These are phyloP conservation scores for Balakata baccata DNA, from an alignment of 345 rosid genomes.

Conservation along the genomic window DNA sequence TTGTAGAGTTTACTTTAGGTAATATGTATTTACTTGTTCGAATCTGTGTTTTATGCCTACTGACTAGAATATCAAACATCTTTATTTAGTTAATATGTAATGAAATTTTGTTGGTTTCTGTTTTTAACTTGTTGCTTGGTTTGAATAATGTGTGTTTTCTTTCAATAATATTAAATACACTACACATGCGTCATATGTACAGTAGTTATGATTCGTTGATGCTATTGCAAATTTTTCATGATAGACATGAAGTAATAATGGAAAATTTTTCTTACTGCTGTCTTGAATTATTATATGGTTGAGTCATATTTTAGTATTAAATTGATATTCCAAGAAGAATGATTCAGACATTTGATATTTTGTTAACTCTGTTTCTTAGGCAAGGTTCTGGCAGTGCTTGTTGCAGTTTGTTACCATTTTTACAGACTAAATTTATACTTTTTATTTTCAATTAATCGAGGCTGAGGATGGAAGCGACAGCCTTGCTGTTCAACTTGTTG, in stretches of 20 bases:
- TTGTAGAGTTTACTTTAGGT: not conserved
- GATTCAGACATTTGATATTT: slow-evolving; percentile 15
- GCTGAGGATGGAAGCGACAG: slow-evolving; percentile 89
- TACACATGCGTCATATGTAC: not conserved
- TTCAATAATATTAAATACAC: not conserved
- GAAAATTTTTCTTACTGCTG: not conserved
- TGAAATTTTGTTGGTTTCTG: not conserved
- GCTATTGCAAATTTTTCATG: not conserved
- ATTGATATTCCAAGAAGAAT: not conserved
- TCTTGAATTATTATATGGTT: slow-evolving; percentile 1
- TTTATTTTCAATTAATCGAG: slow-evolving; percentile 30
- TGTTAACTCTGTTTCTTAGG: slow-evolving; percentile 40
- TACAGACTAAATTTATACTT: not conserved
- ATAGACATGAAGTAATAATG: not conserved
- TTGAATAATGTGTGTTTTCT: not conserved
- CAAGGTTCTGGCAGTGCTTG: slow-evolving; percentile 99
- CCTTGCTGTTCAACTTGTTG: slow-evolving; percentile 86
- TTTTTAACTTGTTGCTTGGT: slow-evolving; percentile 13
- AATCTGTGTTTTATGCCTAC: not conserved
- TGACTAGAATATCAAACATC: not conserved
- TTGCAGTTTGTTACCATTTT: slow-evolving; percentile 64
- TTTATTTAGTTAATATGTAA: not conserved
- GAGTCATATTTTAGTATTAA: not conserved
- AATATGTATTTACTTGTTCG: not conserved
- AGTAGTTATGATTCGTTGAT: not conserved